A percentile compares a stretch with the other conserved stretches of the same genome.
Evolutionary conservation across 257 asterid genomes (phyloP).

Genomic region (Lantana camara): DNA sequence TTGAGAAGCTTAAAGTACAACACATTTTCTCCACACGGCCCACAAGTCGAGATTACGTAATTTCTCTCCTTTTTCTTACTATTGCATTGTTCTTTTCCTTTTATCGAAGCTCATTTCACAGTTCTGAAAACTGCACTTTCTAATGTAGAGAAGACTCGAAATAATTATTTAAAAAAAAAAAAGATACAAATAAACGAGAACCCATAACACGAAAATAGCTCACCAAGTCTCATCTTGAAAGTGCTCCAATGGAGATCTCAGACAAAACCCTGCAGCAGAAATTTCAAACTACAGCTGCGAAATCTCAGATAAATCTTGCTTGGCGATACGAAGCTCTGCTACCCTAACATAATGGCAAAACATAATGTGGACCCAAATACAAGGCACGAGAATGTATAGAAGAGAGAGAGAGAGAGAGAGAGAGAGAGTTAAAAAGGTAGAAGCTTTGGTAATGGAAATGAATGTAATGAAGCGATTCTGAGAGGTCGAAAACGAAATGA

Average conservation of each 20-base stretch:
- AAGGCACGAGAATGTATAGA: slow-evolving; percentile 27
- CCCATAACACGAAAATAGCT: slow-evolving; percentile 33
- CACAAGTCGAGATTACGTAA: slow-evolving; percentile 5
- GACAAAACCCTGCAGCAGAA: slow-evolving; percentile 26
- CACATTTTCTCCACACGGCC: neutral
- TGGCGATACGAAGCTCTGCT: slow-evolving; percentile 35
- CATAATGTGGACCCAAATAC: slow-evolving; percentile 38
- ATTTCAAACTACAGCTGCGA: slow-evolving; percentile 27
- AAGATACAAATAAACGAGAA: neutral
- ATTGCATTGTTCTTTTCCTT: neutral
- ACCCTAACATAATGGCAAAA: slow-evolving; percentile 25
- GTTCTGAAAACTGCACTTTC: neutral
- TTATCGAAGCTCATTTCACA: neutral
- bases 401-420: slow-evolving; percentile 18
- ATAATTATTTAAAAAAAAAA: neutral
- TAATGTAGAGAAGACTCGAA: neutral
- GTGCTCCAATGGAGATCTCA: slow-evolving; percentile 27
- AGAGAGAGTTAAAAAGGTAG: slow-evolving; percentile 28
- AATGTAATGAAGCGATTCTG: slow-evolving; percentile 31
- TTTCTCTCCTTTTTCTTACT: neutral
- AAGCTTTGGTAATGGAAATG: slow-evolving; percentile 43
- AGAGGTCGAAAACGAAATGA: slow-evolving; percentile 28
- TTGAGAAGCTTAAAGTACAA: slow-evolving; percentile 21
- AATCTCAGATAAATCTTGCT: slow-evolving; percentile 28
- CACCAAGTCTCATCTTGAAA: slow-evolving; percentile 66